These are phyloP conservation scores for Pythium aphanidermatum DNA, from an alignment of 352 stramenopile species.

Conservation along the genomic window DNA sequence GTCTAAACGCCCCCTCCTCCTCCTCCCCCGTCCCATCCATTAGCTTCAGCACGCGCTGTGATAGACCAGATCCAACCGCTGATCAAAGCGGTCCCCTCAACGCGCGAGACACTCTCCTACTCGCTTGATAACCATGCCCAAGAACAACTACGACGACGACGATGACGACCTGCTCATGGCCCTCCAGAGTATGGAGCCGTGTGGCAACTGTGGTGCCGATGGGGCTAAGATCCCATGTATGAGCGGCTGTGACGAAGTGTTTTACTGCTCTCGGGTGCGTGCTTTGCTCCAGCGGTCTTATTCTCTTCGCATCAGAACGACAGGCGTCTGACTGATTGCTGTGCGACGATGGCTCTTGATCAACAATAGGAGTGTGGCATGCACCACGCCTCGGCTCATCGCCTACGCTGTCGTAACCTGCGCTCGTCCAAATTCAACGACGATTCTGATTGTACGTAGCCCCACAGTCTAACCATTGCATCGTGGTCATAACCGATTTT, in stretches of 20 bases:
- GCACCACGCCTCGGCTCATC: slow-evolving; percentile 85
- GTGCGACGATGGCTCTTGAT: too few species aligned
- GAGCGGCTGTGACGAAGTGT: slow-evolving; percentile 82
- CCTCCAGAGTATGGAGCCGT: slow-evolving; percentile 83
- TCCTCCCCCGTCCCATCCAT: too few species aligned
- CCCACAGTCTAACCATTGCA: too few species aligned
- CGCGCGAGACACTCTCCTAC: neutral
- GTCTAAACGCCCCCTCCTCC: too few species aligned
- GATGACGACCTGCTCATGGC: slow-evolving; percentile 83
- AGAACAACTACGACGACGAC: slow-evolving; percentile 82
- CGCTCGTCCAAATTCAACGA: slow-evolving; percentile 88
- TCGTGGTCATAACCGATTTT: too few species aligned
- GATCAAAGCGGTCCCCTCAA: neutral
- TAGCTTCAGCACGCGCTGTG: too few species aligned
- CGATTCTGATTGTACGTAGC: slow-evolving; percentile 70
- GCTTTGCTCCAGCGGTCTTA: neutral
- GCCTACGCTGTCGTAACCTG: slow-evolving; percentile 76
- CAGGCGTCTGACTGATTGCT: too few species aligned
- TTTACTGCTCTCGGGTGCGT: slow-evolving; percentile 80
- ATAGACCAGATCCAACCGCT: too few species aligned
- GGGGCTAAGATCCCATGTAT: slow-evolving; percentile 84
- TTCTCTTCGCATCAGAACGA: too few species aligned
- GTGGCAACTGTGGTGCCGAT: slow-evolving; percentile 72
- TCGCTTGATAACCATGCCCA: slow-evolving; percentile 20
- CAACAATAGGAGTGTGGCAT: slow-evolving; percentile 86